Evolutionary conservation across 2,329 filamentous ascomycete genomes (phyloP).

Genomic region (Neoscytalidium dimidiatum): DNA sequence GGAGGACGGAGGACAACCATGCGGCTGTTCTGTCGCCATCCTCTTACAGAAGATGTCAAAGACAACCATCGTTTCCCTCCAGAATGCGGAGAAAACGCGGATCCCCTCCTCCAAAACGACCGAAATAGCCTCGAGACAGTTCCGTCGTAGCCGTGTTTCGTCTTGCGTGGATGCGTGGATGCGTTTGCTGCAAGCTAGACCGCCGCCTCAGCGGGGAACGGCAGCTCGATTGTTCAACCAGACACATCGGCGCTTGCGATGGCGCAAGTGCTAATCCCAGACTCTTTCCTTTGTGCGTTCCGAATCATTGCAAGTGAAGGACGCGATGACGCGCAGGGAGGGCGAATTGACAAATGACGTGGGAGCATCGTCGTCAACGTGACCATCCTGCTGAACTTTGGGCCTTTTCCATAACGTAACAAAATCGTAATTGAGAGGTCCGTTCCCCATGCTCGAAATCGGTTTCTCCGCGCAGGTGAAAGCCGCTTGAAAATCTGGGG

Average conservation of each 20-base stretch:
- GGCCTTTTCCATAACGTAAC: slow-evolving; percentile 19
- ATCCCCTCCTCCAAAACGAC: not conserved
- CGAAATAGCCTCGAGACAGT: not conserved
- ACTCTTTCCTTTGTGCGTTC: not conserved
- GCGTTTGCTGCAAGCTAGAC: not conserved
- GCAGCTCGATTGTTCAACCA: not conserved
- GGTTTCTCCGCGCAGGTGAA: slow-evolving; percentile 14
- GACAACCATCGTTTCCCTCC: not conserved
- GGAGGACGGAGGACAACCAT: not conserved
- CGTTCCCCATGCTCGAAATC: not conserved
- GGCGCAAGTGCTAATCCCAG: not conserved
- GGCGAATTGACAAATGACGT: not conserved
- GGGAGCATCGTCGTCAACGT: not conserved
- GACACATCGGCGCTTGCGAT: not conserved
- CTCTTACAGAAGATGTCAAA: slow-evolving; percentile 3
- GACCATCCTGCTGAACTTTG: not conserved
- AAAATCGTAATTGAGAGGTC: not conserved
- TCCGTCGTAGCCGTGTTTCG: not conserved
- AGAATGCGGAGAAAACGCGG: slow-evolving; percentile 11
- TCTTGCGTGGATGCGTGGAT: too few species aligned
- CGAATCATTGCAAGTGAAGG: not conserved
- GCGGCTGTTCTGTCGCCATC: not conserved
- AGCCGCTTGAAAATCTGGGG: not conserved
- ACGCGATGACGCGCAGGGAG: not conserved
- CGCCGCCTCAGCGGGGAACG: not conserved